Conservation (phyloP, 1,139 yeast genomes). For the Candida buenavistaensis region DNA sequence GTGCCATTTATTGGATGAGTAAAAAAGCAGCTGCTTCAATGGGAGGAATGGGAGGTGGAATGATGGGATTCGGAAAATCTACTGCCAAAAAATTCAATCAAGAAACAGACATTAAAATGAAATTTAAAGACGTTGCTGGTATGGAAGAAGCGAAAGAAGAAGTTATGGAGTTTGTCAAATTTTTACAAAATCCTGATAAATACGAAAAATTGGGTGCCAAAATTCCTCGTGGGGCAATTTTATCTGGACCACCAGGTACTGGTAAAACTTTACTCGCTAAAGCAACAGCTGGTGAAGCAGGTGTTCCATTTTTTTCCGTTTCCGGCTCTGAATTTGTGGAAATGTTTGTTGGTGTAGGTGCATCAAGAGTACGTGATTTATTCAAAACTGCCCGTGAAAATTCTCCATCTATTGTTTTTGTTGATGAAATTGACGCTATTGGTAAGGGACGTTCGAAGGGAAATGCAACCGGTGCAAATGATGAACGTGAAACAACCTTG, state of each 20-base stretch:
- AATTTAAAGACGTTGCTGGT: slow-evolving; percentile 95
- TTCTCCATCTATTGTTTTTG: slow-evolving; percentile 91
- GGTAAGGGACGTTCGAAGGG: slow-evolving; percentile 92
- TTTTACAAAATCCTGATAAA: slow-evolving; percentile 83
- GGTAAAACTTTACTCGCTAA: slow-evolving; percentile 97
- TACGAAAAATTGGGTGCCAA: slow-evolving; percentile 93
- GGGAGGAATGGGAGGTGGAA: slow-evolving; percentile 58
- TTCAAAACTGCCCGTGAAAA: slow-evolving; percentile 89
- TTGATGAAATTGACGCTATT: slow-evolving; percentile 97
- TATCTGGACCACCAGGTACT: slow-evolving; percentile 99
- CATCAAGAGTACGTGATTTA: slow-evolving; percentile 92
- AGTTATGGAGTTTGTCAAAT: slow-evolving; percentile 95
- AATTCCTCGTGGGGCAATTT: slow-evolving; percentile 95
- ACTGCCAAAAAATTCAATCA: slow-evolving; percentile 90
- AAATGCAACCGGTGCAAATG: slow-evolving; percentile 84
- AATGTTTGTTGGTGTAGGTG: slow-evolving; percentile 99
- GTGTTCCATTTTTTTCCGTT: slow-evolving; percentile 91
- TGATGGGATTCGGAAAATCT: slow-evolving; percentile 79
- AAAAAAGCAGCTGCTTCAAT: slow-evolving; percentile 47
- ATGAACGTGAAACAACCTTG: slow-evolving; percentile 94
- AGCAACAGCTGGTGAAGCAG: slow-evolving; percentile 99
- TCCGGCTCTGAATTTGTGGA: slow-evolving; percentile 98
- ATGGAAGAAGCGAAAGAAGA: slow-evolving; percentile 97
- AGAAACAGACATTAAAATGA: slow-evolving; percentile 84
- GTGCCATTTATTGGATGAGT: slow-evolving; percentile 79